phyloP scores from a whole-genome alignment of 2,329 filamentous ascomycete species.

The Fusarium continuum region DNA sequence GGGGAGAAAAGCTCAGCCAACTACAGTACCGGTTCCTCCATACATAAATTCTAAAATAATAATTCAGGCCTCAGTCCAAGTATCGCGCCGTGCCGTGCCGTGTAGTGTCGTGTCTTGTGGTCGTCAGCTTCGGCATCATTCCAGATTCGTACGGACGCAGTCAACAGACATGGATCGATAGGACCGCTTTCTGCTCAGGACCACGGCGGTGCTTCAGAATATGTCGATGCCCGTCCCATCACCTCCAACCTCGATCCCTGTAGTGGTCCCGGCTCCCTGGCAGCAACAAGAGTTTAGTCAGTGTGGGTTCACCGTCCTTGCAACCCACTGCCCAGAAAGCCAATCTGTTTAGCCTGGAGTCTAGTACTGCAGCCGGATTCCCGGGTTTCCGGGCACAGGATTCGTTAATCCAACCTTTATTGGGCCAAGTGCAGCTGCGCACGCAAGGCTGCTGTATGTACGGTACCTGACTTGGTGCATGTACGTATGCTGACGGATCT shows the following conservation, averaged over 20 bases:
- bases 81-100: slow-evolving; percentile 11
- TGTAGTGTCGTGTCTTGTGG: slow-evolving; percentile 12
- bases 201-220: slow-evolving; percentile 36
- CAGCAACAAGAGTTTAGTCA: slow-evolving; percentile 3
- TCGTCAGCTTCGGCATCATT: slow-evolving; percentile 7
- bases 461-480: slow-evolving; percentile 22
- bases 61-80: slow-evolving; percentile 17
- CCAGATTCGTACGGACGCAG: slow-evolving; percentile 13
- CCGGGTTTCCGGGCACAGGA: slow-evolving; percentile 30
- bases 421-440: slow-evolving; percentile 3
- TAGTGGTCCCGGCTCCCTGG: slow-evolving; percentile 2
- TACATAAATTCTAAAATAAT: slow-evolving; percentile 19
- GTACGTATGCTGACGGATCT: slow-evolving; percentile 14
- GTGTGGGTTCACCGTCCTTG: slow-evolving; percentile 25
- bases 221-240: slow-evolving; percentile 38
- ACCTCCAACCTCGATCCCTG: slow-evolving; percentile 39
- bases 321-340: slow-evolving; percentile 12
- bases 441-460: slow-evolving; percentile 15
- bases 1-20: not conserved
- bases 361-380: slow-evolving; percentile 21
- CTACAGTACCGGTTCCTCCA: slow-evolving; percentile 8
- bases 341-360: slow-evolving; percentile 17
- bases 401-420: slow-evolving; percentile 11
- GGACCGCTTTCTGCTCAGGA: slow-evolving; percentile 22
- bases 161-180: slow-evolving; percentile 22